Evolutionary conservation across 108 stramenopile species (phyloP), one percentile per base, ranked within the genome.

Genomic region (Cyclotella kingstonii): DNA sequence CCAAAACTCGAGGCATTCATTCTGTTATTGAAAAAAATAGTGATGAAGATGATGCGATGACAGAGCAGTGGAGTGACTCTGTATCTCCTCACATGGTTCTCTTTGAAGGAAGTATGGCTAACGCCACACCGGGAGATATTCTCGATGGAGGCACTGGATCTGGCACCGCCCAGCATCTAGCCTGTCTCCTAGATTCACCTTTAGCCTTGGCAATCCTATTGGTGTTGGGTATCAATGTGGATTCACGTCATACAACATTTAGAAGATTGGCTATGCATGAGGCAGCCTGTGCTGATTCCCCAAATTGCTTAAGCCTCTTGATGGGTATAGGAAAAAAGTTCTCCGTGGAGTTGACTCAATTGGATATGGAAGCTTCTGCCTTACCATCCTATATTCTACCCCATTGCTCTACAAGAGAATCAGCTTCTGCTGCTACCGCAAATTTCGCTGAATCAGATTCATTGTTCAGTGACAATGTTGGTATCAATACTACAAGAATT

Each of bases 201-300:
- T 66, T 90, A 9, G 75, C 80, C 8, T 59, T 93, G 54, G 83
- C 86, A 12, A 81, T 93, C 17, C 72, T 89, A 10, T 65, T 90
- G 28, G 68, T 80, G 11, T 72, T 89, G 82, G 91, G 91, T 25
- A 82, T 77, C 3, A 80, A 90, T 68, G 84, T 85, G 0, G 63
- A 79, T 22, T 72, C 85, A 3, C 61, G 81, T 10, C 91, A 93
- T 59, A 89, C 88, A 0, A 88, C 88, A 18, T 93, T 93, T 77
- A 84, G 91, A 19, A 64, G 91, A 14, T 58, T 86, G 45, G 80
- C 86, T 42, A 65, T 90, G 45, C 91, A 93, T 47, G 91, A 93
- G 56, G 86, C 91, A 1, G 84, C 88, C 0, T 93, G 87, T 72
- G 80, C 82, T 61, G 88, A 85, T 66, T 81, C 82, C 22, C 73